These are phyloP conservation scores for Vaccinium myrtillus DNA, from an alignment of 148 eudicot genomes.

Conservation along the genomic window DNA sequence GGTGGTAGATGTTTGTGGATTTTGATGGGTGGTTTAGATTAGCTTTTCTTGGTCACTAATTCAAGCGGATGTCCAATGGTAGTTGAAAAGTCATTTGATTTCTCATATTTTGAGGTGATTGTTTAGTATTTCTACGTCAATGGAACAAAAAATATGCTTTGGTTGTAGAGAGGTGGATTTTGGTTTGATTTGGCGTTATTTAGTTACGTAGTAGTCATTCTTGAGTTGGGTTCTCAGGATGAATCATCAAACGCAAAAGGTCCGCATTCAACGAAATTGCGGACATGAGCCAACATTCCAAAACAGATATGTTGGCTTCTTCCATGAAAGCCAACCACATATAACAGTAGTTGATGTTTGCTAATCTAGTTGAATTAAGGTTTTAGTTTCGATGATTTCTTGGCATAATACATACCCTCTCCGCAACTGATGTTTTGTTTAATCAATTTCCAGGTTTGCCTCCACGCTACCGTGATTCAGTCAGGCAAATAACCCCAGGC, in stretches of 20 bases:
- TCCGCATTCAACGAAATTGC: not conserved
- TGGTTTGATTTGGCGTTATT: not conserved
- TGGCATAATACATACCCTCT: not conserved
- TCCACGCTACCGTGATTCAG: conserved; percentile 96
- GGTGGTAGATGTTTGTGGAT: not conserved
- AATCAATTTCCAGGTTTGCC: conserved; percentile 69
- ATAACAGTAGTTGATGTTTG: not conserved
- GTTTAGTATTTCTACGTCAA: not conserved
- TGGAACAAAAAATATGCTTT: not conserved
- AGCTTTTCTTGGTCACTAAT: not conserved
- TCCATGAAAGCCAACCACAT: not conserved
- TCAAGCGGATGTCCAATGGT: not conserved
- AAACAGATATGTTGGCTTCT: not conserved
- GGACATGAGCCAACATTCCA: not conserved
- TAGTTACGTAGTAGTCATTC: not conserved
- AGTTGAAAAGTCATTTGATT: not conserved
- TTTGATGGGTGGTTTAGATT: not conserved
- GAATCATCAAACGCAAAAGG: not conserved
- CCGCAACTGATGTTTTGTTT: conserved; percentile 8
- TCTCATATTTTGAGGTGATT: not conserved
- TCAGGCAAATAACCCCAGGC: conserved; percentile 93
- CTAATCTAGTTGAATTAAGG: not conserved
- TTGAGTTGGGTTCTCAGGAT: not conserved
- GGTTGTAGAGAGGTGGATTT: not conserved
- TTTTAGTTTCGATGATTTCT: not conserved